Evolutionary conservation across 225 moss, liverwort and hornwort genomes (phyloP), one percentile per base, ranked within the genome.

Genomic region (Takakia lepidozioides): DNA sequence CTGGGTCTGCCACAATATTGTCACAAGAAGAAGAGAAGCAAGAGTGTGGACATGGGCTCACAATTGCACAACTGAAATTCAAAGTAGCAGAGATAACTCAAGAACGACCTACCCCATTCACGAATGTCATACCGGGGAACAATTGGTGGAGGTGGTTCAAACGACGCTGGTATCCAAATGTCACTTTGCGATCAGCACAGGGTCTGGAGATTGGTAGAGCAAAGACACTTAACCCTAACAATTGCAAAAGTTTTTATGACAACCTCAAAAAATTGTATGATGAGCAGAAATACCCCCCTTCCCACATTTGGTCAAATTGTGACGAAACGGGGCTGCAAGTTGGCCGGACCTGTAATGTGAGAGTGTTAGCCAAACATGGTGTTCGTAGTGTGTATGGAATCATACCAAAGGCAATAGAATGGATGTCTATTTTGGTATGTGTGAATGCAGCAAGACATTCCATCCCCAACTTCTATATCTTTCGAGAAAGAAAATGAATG

Each of bases 201-300:
- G 41, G 41, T 15, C 1, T 42, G n/a, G 1, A 42, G 10, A 42
- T 42, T 19, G 5, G 16, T 2, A 42, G 1, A 42, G 18, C 1
- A 5, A 42, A 42, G n/a, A n/a, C 10, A 10, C n/a, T 42, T 5
- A 42, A 42, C 18, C n/a, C n/a, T 16, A 15, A 5, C 8, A 42
- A 42, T 42, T 42, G 41, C n/a, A 6, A 42, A 42, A 42, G 41
- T 19, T 50, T 50, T 2, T 50, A 23, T 28, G 27, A 23, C 25
- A 50, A 50, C 15, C 15, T 50, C 3, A 27, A 50, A 25, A 0
- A 14, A 28, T 16, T 28, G 3, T 16, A 2, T 28, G 27, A 23
- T 16, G 4, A 50, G 19, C 49, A 50, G 14, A 10, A 32, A 17
- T 50, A 27, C 14, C 49, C 49, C 13, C 49, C 49, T 27, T 27